These are phyloP conservation scores for Colletotrichum simmondsii DNA, from an alignment of 2,329 filamentous ascomycete genomes.

Conservation along the genomic window DNA sequence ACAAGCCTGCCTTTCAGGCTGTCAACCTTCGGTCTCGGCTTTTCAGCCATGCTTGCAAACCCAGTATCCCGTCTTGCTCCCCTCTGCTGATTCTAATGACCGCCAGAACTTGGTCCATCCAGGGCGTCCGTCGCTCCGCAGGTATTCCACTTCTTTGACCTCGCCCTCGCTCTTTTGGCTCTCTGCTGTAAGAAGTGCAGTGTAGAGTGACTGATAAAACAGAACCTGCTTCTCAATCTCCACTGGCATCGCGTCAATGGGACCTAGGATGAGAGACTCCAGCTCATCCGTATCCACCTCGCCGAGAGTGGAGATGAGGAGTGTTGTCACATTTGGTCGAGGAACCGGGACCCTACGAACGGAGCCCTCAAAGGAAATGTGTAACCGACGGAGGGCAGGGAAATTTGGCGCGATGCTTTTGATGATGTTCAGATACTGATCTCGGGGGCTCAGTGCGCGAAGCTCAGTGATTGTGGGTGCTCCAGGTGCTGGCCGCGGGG, in stretches of 20 bases:
- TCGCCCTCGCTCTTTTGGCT: neutral
- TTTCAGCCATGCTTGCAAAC: slow-evolving; percentile 32
- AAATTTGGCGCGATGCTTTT: slow-evolving; percentile 13
- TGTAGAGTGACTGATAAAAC: slow-evolving; percentile 33
- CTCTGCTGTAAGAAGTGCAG: slow-evolving; percentile 17
- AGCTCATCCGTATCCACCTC: slow-evolving; percentile 28
- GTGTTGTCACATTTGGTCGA: slow-evolving; percentile 25
- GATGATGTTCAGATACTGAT: slow-evolving; percentile 30
- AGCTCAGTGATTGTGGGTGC: slow-evolving; percentile 19
- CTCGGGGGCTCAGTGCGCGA: slow-evolving; percentile 12
- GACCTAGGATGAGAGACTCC: slow-evolving; percentile 10
- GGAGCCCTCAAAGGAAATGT: slow-evolving; percentile 34
- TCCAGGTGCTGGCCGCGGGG: slow-evolving; percentile 2
- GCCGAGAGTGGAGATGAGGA: slow-evolving; percentile 32
- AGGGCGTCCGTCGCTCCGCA: slow-evolving; percentile 25
- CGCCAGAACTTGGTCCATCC: slow-evolving; percentile 35
- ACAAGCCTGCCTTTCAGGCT: neutral
- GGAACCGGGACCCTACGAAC: slow-evolving; percentile 30
- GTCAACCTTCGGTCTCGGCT: neutral
- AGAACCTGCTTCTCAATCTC: slow-evolving; percentile 23
- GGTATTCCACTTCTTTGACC: slow-evolving; percentile 29
- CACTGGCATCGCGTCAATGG: slow-evolving; percentile 24
- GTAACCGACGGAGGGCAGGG: slow-evolving; percentile 31
- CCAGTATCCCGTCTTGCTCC: slow-evolving; percentile 29
- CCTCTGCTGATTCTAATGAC: neutral